Evolutionary conservation across 139 green algal genomes (phyloP).

Genomic region (Chlorella sp.): DNA sequence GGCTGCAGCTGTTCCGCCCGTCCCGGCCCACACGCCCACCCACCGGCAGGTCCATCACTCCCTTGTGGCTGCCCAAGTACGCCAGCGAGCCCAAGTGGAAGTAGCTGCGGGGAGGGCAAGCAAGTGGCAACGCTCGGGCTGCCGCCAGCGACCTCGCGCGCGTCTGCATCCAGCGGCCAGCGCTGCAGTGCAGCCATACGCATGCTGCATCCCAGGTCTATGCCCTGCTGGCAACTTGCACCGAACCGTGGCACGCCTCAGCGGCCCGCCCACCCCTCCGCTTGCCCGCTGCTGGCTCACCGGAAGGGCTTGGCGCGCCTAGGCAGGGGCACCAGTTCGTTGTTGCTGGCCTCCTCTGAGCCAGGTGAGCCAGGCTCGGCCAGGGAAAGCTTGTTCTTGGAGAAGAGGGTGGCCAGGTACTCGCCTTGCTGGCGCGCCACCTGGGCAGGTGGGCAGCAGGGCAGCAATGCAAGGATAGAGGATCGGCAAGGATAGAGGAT

Average conservation of each 20-base stretch:
- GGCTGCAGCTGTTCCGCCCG: not conserved
- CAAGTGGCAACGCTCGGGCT: no score
- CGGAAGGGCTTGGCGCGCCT: constrained; percentile 8
- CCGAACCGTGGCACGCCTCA: no score
- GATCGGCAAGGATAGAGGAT: no score
- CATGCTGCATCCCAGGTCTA: no score
- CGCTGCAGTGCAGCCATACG: no score
- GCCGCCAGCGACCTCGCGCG: no score
- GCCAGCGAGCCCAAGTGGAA: constrained; percentile 2
- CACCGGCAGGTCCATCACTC: constrained; percentile 25
- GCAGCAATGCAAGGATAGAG: no score
- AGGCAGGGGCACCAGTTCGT: not conserved
- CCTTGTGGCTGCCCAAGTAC: constrained; percentile 1
- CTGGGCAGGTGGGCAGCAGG: no score
- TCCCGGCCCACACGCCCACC: not conserved
- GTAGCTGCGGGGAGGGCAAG: not conserved
- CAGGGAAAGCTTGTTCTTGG: not conserved
- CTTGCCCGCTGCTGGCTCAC: no score
- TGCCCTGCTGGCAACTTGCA: no score
- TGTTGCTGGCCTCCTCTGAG: not conserved
- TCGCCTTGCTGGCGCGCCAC: constrained; percentile 58
- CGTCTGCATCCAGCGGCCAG: no score
- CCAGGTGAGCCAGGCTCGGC: not conserved
- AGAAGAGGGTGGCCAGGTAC: constrained; percentile 59
- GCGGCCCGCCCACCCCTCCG: no score